Conservation (phyloP, 2,329 filamentous ascomycete genomes). For the Leptographium radiaticola region DNA sequence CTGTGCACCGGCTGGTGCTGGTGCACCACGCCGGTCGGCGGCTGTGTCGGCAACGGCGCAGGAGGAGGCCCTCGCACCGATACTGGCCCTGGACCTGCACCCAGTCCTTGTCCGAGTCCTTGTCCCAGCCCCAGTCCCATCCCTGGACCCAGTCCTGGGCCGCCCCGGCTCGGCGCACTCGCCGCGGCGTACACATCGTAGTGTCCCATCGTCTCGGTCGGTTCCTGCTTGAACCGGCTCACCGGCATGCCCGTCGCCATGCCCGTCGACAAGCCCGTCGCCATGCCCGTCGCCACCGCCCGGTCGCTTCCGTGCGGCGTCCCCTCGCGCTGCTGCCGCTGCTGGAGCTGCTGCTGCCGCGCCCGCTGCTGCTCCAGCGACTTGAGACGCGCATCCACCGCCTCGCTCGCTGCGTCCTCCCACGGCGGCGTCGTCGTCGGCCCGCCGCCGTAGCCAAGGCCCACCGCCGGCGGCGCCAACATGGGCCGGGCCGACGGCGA, state of each 20-base stretch:
- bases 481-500: slow-evolving; percentile 8
- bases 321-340: not conserved
- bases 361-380: slow-evolving; percentile 16
- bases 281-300: too few species aligned
- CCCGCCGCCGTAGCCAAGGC: slow-evolving; percentile 3
- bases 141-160: not conserved
- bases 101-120: too few species aligned
- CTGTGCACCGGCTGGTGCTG: slow-evolving; percentile 8
- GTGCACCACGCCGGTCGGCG: not conserved
- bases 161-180: not conserved
- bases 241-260: not conserved
- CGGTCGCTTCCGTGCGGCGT: not conserved
- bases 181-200: not conserved
- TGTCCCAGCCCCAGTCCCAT: too few species aligned
- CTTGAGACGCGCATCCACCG: slow-evolving; percentile 18
- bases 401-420: slow-evolving; percentile 6
- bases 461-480: slow-evolving; percentile 29
- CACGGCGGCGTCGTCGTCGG: slow-evolving; percentile 9
- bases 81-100: too few species aligned
- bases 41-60: not conserved
- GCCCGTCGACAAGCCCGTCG: too few species aligned
- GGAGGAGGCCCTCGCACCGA: too few species aligned
- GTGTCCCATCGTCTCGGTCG: not conserved
- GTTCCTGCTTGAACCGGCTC: not conserved
- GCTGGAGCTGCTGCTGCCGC: slow-evolving; percentile 3